A percentile compares a stretch with the other conserved stretches of the same genome.
Evolutionary conservation across 2,329 filamentous ascomycete species (phyloP).

Genomic region (Ophiostoma sp.): DNA sequence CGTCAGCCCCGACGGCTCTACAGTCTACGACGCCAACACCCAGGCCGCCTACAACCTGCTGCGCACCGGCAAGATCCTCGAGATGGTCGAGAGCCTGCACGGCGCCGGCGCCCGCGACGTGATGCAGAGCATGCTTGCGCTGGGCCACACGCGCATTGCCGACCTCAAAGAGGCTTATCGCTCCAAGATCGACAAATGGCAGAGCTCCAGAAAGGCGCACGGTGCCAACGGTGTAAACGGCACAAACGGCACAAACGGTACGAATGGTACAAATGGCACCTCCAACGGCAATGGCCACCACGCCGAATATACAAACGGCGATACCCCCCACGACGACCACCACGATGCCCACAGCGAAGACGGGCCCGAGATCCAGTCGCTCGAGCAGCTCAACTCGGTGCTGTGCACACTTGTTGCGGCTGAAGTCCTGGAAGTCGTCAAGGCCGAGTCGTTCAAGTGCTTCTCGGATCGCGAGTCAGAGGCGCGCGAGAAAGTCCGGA

Average conservation of each 20-base stretch:
- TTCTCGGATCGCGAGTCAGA: constrained; percentile 56
- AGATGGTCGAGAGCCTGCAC: constrained; percentile 66
- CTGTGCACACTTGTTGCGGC: constrained; percentile 54
- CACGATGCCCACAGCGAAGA: not conserved
- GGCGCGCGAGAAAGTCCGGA: constrained; percentile 58
- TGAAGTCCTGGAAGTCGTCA: constrained; percentile 63
- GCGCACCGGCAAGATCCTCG: constrained; percentile 73
- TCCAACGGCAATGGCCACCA: constrained; percentile 12
- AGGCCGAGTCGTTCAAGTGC: constrained; percentile 51
- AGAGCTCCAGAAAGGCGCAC: constrained; percentile 27
- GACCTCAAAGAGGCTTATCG: constrained; percentile 62
- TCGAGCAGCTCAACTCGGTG: constrained; percentile 45
- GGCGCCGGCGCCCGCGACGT: constrained; percentile 70
- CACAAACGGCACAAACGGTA: constrained; percentile 13
- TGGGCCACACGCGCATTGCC: constrained; percentile 69
- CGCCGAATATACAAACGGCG: constrained; percentile 30
- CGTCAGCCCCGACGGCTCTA: constrained; percentile 50
- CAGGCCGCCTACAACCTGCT: constrained; percentile 75
- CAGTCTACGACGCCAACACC: constrained; percentile 76
- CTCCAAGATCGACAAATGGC: constrained; percentile 29
- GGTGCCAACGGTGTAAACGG: constrained; percentile 15
- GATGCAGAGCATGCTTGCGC: constrained; percentile 65
- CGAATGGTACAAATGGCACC: constrained; percentile 20
- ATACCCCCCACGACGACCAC: constrained; percentile 24
- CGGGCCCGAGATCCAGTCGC: constrained; percentile 41